Evolutionary conservation across 129 eudicot genomes (phyloP), one percentile per base, ranked within the genome.

Genomic region (Lactuca sativa): DNA sequence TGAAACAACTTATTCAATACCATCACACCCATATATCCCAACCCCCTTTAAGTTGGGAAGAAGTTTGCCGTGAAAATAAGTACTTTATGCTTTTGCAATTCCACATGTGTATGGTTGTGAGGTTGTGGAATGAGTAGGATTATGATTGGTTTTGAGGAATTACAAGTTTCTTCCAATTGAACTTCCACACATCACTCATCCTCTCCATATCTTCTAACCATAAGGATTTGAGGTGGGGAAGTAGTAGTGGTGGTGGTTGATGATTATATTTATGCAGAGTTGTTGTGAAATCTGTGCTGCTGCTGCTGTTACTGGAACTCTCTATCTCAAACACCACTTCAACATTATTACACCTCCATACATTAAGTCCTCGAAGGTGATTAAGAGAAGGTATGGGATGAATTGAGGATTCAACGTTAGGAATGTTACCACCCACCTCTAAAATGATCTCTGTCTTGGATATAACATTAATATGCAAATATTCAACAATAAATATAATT

Each of bases 151-250:
- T 40, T 40, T 40, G 44, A 40, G 44, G 34, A 32, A 58, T 31
- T 58, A 58, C 32, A 7, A 58, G 34, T 58, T 30, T 34, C 8
- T 5, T 12, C 17, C 40, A 12, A 58, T 58, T 7, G 38, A 4
- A 66, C 68, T 63, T 63, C 68, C 68, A 63, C 68, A 63, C 54
- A 65, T 25, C n/a, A 30, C 34, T 31, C 70, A 47, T 65, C 11
- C 12, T 65, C 12, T 65, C 57, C 70, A 66, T 12, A 4, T 21
- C 21, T 21, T 21, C 21, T 21, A 21, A 21, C 21, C 21, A 21
- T 21, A 21, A 21, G 21, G 21, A 21, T 21, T 21, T 18, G 18
- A 65, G 56, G 40, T 25, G 21, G 3, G 25, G 56, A 30, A 47
- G 56, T 12, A 44, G 56, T 14, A 0, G 21, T 44, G 57, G 40